Percentiles rank a stretch among this genome's conserved stretches.
These are phyloP conservation scores for Mucor lusitanicus DNA, from an alignment of 371 early-diverging fungal genomes.

Conservation along the genomic window DNA sequence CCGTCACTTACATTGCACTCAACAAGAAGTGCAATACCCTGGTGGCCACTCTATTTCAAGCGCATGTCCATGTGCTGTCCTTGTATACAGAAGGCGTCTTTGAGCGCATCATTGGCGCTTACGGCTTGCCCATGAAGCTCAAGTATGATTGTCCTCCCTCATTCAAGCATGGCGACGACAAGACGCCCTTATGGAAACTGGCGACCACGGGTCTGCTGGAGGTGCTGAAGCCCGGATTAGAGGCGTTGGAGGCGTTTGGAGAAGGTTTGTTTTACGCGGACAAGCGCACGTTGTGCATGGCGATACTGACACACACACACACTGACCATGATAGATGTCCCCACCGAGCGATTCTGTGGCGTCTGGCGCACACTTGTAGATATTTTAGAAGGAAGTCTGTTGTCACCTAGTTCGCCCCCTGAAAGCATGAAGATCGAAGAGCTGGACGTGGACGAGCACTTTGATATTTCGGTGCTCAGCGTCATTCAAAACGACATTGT, in stretches of 20 bases:
- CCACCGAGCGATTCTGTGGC: slow-evolving; percentile 58
- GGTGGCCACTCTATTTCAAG: slow-evolving; percentile 60
- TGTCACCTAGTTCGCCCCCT: slow-evolving; percentile 68
- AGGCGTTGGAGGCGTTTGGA: slow-evolving; percentile 56
- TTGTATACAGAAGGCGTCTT: slow-evolving; percentile 72
- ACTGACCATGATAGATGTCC: slow-evolving; percentile 42
- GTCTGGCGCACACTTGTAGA: slow-evolving; percentile 71
- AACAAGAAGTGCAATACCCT: slow-evolving; percentile 65
- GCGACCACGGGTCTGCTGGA: slow-evolving; percentile 73
- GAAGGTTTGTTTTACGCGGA: slow-evolving; percentile 38
- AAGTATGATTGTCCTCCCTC: slow-evolving; percentile 80
- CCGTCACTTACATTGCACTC: slow-evolving; percentile 74
- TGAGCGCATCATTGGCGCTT: slow-evolving; percentile 62
- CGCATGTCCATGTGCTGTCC: slow-evolving; percentile 47
- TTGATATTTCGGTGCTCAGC: slow-evolving; percentile 74
- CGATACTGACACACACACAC: not conserved
- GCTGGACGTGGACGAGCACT: slow-evolving; percentile 73
- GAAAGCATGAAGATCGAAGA: slow-evolving; percentile 65
- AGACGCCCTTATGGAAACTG: slow-evolving; percentile 75
- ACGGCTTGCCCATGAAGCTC: slow-evolving; percentile 73
- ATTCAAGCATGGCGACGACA: slow-evolving; percentile 67
- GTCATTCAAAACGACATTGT: slow-evolving; percentile 70
- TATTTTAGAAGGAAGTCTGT: slow-evolving; percentile 72
- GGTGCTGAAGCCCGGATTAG: slow-evolving; percentile 63
- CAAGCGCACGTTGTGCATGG: not conserved